Evolutionary conservation across 148 eudicot genomes (phyloP), one percentile per base, ranked within the genome.

Genomic region (Persicaria maculosa): DNA sequence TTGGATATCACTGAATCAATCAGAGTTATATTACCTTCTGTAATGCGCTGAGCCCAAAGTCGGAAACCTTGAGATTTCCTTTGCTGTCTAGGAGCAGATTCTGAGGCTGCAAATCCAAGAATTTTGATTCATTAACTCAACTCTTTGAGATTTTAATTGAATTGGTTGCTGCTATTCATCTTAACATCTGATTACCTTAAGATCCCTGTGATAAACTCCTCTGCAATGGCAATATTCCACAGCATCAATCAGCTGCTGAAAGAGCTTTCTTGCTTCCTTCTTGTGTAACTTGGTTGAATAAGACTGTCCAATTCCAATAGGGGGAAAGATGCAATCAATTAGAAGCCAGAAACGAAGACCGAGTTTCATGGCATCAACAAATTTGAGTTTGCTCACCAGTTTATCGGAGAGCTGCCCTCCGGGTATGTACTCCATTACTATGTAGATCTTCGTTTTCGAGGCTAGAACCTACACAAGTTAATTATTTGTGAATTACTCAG

Each of bases 61-160:
- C 91, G 1, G 91, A 88, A 17, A 88, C 82, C 81, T 88, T 88
- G 14, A 88, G 79, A 67, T 86, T 81, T 72, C 87, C 91, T 78
- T 77, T 77, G 78, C 68, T 76, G 70, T 86, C 91, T 78, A 88
- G 59, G 47, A 88, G 91, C 75, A 88, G 75, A 78, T 88, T 88
- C 46, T 86, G 80, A 71, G 91, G 91, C 91, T 88, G 83, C 54
- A 71, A 15, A 46, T 71, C 17, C 0, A n/a, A 70, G 19, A 9
- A 15, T 20, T 19, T 69, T 47, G 36, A 20, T 71, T 19, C 9
- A 9, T 46, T 19, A 45, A 1, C 48, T 67, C 7, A 25, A 17
- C 46, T 8, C 1, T 40, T 40, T 71, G 52, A 31, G 36, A 9
- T 47, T 17, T 78, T 50, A 19, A 1, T 25, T 4, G 15, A 45